Evolutionary conservation across 2,329 filamentous ascomycete genomes (phyloP).

Genomic region (Venturia carpophila): DNA sequence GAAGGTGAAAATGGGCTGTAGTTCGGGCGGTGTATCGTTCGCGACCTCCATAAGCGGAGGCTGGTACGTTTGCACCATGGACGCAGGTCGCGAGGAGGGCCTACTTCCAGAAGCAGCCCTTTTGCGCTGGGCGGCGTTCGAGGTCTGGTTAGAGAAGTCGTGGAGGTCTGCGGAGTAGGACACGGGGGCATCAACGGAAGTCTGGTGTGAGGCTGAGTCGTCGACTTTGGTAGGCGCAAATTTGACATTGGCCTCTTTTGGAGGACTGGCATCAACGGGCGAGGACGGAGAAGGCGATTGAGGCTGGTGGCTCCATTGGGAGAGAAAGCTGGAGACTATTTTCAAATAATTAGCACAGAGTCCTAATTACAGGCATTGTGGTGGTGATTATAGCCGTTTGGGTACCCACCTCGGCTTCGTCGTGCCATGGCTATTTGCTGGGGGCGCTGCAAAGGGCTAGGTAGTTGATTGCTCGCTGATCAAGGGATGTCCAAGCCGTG

Average conservation of each 20-base stretch:
- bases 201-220: conserved; percentile 6
- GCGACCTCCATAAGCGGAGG: conserved; percentile 79
- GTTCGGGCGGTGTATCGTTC: conserved; percentile 80
- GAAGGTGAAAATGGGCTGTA: conserved; percentile 88
- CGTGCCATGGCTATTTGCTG: conserved; percentile 3
- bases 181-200: conserved; percentile 21
- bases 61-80: conserved; percentile 79
- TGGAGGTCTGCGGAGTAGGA: conserved; percentile 29
- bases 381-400: not conserved
- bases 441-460: not conserved
- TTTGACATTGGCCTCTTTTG: conserved; percentile 1
- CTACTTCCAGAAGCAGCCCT: conserved; percentile 41
- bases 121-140: conserved; percentile 25
- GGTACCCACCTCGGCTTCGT: conserved; percentile 9
- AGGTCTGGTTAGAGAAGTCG: conserved; percentile 18
- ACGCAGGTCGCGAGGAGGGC: conserved; percentile 62
- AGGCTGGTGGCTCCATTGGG: conserved; percentile 1
- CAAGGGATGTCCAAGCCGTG: not conserved
- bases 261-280: not conserved
- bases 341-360: not conserved
- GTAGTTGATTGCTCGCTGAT: not conserved
- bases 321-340: conserved; percentile 11
- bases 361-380: not conserved
- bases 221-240: not conserved
- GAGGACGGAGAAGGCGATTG: conserved; percentile 1